phyloP scores from a whole-genome alignment of 371 early-diverging fungal genomes.

The Mucor plumbeus region DNA sequence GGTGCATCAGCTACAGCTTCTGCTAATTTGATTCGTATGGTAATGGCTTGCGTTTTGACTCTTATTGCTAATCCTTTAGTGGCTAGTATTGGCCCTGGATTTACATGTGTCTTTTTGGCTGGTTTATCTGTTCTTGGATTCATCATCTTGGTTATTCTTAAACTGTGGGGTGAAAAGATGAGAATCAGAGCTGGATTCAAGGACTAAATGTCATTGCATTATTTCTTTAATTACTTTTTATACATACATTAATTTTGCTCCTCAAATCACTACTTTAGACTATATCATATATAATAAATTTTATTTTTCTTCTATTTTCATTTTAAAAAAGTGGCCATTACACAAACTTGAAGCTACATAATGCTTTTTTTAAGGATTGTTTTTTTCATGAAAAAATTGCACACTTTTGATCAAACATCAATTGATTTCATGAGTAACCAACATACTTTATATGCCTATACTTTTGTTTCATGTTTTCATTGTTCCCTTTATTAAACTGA shows the following conservation, averaged over 20 bases:
- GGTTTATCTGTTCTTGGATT: slow-evolving; percentile 19
- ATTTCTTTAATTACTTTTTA: neutral
- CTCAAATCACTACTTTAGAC: neutral
- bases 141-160: slow-evolving; percentile 19
- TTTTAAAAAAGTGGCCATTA: no score
- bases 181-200: slow-evolving; percentile 24
- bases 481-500: neutral
- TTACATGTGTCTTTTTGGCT: slow-evolving; percentile 25
- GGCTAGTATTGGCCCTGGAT: slow-evolving; percentile 31
- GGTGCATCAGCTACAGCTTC: slow-evolving; percentile 54
- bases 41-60: slow-evolving; percentile 47
- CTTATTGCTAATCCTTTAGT: slow-evolving; percentile 37
- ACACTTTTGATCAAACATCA: no score
- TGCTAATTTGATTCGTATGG: slow-evolving; percentile 49
- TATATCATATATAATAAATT: neutral
- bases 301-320: no score
- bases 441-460: no score
- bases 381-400: no score
- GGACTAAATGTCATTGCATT: neutral
- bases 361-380: no score
- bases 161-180: slow-evolving; percentile 21
- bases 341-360: neutral
- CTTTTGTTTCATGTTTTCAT: no score
- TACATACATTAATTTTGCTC: neutral
- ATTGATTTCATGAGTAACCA: no score